Conservation (phyloP, 805 yeast genomes). For the Yarrowia sp. region DNA sequence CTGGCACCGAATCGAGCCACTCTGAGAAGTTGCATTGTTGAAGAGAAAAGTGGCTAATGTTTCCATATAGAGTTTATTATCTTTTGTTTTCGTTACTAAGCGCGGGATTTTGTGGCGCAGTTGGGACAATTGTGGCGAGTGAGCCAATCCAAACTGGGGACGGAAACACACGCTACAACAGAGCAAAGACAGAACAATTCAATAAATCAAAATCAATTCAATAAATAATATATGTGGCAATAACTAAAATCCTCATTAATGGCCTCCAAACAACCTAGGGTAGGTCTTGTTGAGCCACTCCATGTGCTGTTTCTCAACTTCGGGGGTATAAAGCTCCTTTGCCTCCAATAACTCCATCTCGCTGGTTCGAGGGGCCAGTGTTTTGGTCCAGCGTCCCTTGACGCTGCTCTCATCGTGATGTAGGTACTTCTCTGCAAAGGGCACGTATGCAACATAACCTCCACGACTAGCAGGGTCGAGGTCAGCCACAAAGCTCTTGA, state of each 20-base stretch:
- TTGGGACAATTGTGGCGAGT: not conserved
- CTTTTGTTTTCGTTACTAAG: not conserved
- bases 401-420: slow-evolving; percentile 13
- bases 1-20: slow-evolving; percentile 11
- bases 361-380: not conserved
- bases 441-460: not conserved
- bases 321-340: not conserved
- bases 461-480: not conserved
- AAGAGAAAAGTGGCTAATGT: slow-evolving; percentile 22
- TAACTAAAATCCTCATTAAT: not conserved
- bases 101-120: slow-evolving; percentile 6
- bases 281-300: not conserved
- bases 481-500: not conserved
- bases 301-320: not conserved
- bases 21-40: slow-evolving; percentile 25
- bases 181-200: not conserved
- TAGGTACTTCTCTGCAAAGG: not conserved
- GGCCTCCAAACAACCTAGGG: not conserved
- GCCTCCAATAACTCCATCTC: slow-evolving; percentile 8
- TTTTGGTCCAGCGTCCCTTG: slow-evolving; percentile 8
- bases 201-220: not conserved
- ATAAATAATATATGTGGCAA: not conserved
- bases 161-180: not conserved
- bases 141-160: not conserved
- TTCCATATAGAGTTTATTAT: not conserved